Conservation (phyloP, 164 flowering plant genomes). For the Tetrastigma voinierianum region DNA sequence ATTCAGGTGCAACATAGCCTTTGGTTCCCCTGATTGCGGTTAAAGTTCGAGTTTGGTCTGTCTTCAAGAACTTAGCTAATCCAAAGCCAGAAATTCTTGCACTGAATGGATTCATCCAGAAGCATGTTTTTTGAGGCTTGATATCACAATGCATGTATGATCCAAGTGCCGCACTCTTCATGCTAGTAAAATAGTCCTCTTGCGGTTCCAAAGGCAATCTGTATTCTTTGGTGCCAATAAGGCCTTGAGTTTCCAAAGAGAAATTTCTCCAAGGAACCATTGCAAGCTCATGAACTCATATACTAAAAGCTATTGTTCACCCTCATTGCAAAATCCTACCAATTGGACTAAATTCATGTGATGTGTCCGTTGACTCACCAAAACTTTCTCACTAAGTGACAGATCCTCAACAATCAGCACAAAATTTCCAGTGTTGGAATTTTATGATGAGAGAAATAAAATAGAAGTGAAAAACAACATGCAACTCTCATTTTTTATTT, state of each 20-base stretch:
- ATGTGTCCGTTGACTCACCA: slow-evolving; percentile 33
- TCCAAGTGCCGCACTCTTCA: slow-evolving; percentile 39
- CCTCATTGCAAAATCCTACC: slow-evolving; percentile 41
- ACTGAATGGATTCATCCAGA: slow-evolving; percentile 16
- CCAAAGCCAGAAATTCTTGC: slow-evolving; percentile 31
- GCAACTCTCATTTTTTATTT: too few species aligned
- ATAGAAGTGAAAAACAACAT: too few species aligned
- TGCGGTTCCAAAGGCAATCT: slow-evolving; percentile 31
- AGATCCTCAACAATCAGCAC: slow-evolving; percentile 9
- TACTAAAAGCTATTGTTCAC: slow-evolving; percentile 34
- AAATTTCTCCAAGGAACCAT: slow-evolving; percentile 32
- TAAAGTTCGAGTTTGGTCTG: slow-evolving; percentile 21
- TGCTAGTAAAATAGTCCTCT: slow-evolving; percentile 42
- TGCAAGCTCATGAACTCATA: slow-evolving; percentile 41
- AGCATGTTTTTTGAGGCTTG: slow-evolving; percentile 43
- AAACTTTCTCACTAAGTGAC: slow-evolving; percentile 35
- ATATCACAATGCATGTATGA: slow-evolving; percentile 48
- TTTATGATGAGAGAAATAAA: too few species aligned
- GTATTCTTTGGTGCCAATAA: slow-evolving; percentile 24
- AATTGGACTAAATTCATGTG: slow-evolving; percentile 38
- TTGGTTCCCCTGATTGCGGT: slow-evolving; percentile 21
- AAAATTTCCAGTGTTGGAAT: slow-evolving; percentile 51
- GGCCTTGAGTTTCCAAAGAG: slow-evolving; percentile 25
- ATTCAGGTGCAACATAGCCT: slow-evolving; percentile 36
- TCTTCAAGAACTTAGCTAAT: slow-evolving; percentile 30